Percentiles rank a stretch among this genome's conserved stretches.
These are phyloP conservation scores for Aspergillus amoenus DNA, from an alignment of 2,329 filamentous ascomycete genomes.

Conservation along the genomic window DNA sequence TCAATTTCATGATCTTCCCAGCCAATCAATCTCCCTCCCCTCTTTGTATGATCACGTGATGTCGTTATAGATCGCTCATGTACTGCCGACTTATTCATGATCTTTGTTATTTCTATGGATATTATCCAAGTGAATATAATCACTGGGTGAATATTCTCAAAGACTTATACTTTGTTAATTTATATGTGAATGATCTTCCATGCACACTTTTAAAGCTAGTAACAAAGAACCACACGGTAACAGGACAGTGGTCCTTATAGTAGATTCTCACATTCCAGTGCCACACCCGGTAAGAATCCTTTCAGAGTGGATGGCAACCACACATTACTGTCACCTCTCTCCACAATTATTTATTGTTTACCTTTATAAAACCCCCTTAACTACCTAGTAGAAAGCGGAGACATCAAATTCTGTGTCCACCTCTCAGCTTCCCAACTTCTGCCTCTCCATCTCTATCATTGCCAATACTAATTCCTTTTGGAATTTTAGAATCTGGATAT, in stretches of 20 bases:
- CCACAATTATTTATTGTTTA: constrained; percentile 3
- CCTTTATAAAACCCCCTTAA: neutral
- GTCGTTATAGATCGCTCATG: neutral
- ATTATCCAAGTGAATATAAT: no score
- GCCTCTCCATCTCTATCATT: neutral
- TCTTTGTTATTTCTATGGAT: no score
- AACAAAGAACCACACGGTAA: neutral
- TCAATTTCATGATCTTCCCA: neutral
- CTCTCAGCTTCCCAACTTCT: neutral
- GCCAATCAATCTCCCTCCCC: neutral
- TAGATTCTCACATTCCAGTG: constrained; percentile 1
- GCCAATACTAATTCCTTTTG: no score
- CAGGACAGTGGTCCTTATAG: neutral
- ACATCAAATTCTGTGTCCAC: neutral
- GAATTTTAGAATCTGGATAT: neutral
- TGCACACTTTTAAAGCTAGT: neutral
- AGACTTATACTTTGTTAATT: neutral
- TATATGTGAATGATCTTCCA: neutral
- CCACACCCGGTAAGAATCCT: neutral
- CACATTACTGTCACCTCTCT: neutral
- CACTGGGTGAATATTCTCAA: no score
- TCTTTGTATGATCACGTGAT: constrained; percentile 1
- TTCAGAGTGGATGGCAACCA: constrained; percentile 5
- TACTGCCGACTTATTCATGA: neutral
- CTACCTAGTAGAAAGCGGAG: neutral